Evolutionary conservation across 805 yeast genomes (phyloP).

Genomic region (Brettanomyces naardenensis): DNA sequence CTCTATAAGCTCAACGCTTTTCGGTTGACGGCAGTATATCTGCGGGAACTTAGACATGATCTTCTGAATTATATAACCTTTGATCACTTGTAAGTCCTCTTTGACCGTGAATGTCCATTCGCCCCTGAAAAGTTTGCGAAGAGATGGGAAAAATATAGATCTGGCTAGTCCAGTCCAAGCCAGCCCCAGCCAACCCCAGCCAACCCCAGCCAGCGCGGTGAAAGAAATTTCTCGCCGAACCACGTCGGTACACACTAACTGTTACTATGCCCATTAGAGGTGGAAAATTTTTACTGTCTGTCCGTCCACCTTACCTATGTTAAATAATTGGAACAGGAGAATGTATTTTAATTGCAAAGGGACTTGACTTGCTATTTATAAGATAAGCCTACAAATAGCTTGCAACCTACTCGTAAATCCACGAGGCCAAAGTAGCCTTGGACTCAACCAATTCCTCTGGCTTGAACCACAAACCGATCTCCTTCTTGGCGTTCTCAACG

Average conservation of each 20-base stretch:
- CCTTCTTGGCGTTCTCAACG: constrained; percentile 94
- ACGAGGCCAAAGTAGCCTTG: constrained; percentile 75
- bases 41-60: constrained; percentile 17
- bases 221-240: too few species aligned
- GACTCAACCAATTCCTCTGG: constrained; percentile 90
- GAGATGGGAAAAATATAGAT: neutral
- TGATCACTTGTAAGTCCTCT: too few species aligned
- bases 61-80: too few species aligned
- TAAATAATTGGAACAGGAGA: neutral
- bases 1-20: constrained; percentile 42
- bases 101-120: too few species aligned
- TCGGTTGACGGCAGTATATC: constrained; percentile 43
- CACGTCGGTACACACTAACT: too few species aligned
- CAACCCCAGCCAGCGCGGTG: too few species aligned
- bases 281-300: too few species aligned
- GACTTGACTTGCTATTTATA: too few species aligned
- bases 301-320: too few species aligned
- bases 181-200: too few species aligned
- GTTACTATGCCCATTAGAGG: too few species aligned
- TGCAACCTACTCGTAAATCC: constrained; percentile 79
- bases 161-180: too few species aligned
- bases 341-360: neutral
- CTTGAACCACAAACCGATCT: constrained; percentile 96
- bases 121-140: neutral
- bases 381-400: neutral